These are phyloP conservation scores for Hansenula sp. DNA, from an alignment of 1,139 yeast genomes.

Conservation along the genomic window DNA sequence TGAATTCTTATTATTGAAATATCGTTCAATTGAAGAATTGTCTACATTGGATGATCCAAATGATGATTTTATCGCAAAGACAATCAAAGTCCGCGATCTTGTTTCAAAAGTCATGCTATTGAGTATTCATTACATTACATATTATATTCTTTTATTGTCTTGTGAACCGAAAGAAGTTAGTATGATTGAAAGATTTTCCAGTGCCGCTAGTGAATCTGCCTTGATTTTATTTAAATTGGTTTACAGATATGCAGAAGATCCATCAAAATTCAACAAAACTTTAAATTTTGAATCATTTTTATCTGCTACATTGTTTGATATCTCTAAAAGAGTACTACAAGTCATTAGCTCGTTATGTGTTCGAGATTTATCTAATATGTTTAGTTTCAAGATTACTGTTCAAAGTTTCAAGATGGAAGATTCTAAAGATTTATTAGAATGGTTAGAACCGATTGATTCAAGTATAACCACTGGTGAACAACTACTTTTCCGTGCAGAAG, in stretches of 20 bases:
- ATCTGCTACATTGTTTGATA: conserved; percentile 20
- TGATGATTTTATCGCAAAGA: conserved; percentile 15
- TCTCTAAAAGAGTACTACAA: conserved; percentile 16
- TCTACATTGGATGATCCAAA: conserved; percentile 2
- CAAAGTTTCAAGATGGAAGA: conserved; percentile 20
- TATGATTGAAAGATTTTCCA: conserved; percentile 16
- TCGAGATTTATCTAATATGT: conserved; percentile 17
- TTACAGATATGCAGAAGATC: conserved; percentile 18
- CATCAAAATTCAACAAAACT: conserved; percentile 12
- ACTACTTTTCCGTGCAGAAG: conserved; percentile 12
- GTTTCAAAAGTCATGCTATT: conserved; percentile 18
- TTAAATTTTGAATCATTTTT: conserved; percentile 23
- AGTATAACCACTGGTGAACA: conserved; percentile 16
- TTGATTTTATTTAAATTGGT: conserved; percentile 23
- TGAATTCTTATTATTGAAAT: conserved; percentile 25
- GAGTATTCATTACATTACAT: conserved; percentile 16
- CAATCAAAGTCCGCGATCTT: conserved; percentile 22
- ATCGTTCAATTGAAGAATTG: conserved; percentile 14
- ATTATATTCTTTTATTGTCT: conserved; percentile 25
- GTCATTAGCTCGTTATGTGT: conserved; percentile 17
- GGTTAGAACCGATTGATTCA: conserved; percentile 17
- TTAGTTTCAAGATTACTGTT: conserved; percentile 17
- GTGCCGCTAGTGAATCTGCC: conserved; percentile 21
- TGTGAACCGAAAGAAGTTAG: conserved; percentile 20
- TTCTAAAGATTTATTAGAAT: conserved; percentile 19